Evolutionary conservation across 768 basidiomycete genomes (phyloP), one percentile per base, ranked within the genome.

Genomic region (Suillus subaureus): DNA sequence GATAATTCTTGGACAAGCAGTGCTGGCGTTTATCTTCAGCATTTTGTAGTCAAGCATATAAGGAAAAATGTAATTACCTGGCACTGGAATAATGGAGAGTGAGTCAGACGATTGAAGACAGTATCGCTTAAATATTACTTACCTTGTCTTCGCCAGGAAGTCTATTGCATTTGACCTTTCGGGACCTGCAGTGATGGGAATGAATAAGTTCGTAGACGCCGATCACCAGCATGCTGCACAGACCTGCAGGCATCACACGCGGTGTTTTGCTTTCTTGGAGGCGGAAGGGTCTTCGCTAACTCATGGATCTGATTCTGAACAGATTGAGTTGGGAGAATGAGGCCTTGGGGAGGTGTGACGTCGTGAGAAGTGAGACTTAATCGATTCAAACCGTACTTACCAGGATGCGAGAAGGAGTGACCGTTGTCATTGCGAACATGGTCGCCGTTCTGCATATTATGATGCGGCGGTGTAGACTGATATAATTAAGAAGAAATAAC

Each of bases 221-320:
- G 5, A 35, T 64, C 52, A 64, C 37, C 45, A 58, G 42, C 13
- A 51, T 39, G 11, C 23, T 35, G 42, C 12, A 68, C 79, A 65
- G 8, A 90, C 91, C 91, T 90, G 87, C 94, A 96, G 61, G 91
- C 91, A 81, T 96, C 94, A 78, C 94, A 96, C 33, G 95, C 94
- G 26, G 93, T 92, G 74, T 96, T 96, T 79, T 96, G 94, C 75
- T 94, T 94, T 64, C 94, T 82, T 7, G 93, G 91, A n/a, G 92
- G 91, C 1, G 93, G 90, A 0, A 92, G 84, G 1, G 89, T 85
- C 80, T 91, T 91, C 62, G 90, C 89, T 43, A 91, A 84, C 72
- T 93, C 91, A 72, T 92, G 90, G 62, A 92, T 90, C 77, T 93
- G 90, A 71, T 87, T 91, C 81, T 93, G 92, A 71, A 91, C 84